Percentiles rank a stretch among this genome's conserved stretches.
Evolutionary conservation across 2,329 filamentous ascomycete species (phyloP).

Genomic region (Colletotrichum tropicale): DNA sequence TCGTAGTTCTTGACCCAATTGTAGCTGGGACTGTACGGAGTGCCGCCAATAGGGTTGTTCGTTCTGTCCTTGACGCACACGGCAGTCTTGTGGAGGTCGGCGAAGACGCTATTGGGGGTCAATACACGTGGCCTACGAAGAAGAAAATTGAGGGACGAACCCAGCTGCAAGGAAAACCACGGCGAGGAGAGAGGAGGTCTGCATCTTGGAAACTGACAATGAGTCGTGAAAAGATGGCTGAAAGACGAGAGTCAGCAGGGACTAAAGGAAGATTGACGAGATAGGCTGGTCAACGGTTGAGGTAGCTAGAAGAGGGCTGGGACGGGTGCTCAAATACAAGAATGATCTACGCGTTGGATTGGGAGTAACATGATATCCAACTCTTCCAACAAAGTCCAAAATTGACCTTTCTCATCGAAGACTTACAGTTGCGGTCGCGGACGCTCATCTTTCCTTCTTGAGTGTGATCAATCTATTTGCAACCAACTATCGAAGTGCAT

Average conservation of each 20-base stretch:
- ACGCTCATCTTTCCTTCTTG: background rate
- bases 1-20: conserved; percentile 13
- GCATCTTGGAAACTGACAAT: background rate
- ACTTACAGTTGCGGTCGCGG: background rate
- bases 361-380: background rate
- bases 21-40: conserved; percentile 3
- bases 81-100: background rate
- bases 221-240: rapidly evolving
- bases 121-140: background rate
- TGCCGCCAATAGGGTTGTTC: background rate
- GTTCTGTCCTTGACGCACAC: background rate
- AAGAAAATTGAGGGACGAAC: background rate
- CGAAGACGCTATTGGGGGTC: background rate
- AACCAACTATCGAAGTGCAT: background rate
- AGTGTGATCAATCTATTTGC: background rate
- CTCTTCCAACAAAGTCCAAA: background rate
- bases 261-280: background rate
- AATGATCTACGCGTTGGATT: no score
- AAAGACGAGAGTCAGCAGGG: background rate
- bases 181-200: background rate
- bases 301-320: background rate
- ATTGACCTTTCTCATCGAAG: no score
- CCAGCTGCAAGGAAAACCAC: background rate
- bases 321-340: background rate
- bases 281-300: no score